A percentile compares a stretch with the other conserved stretches of the same genome.
Conservation (phyloP, 257 asterid genomes). For the Solanum paucissectum region DNA sequence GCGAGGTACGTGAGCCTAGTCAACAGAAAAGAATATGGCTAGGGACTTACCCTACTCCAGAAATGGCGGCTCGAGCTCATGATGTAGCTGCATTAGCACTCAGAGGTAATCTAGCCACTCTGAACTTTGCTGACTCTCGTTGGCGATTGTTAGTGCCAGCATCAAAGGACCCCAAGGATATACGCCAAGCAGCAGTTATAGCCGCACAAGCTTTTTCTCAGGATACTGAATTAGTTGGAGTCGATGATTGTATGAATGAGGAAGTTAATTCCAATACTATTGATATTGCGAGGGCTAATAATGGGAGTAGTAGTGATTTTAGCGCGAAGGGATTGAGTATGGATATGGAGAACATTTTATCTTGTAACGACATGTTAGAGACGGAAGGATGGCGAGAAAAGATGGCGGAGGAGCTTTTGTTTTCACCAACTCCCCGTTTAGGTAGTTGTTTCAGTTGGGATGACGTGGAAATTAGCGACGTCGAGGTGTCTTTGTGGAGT, state of each 20-base stretch:
- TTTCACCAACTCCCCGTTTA: constrained; percentile 43
- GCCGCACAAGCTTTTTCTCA: constrained; percentile 34
- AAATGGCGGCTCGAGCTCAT: constrained; percentile 72
- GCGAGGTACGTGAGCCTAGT: constrained; percentile 44
- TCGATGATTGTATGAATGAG: neutral
- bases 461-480: constrained; percentile 3
- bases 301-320: neutral
- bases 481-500: constrained; percentile 27
- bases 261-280: neutral
- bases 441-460: constrained; percentile 21
- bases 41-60: constrained; percentile 58
- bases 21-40: constrained; percentile 58
- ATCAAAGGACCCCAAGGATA: constrained; percentile 31
- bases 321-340: neutral
- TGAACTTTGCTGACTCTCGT: constrained; percentile 54
- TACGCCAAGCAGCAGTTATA: constrained; percentile 35
- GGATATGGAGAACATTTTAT: neutral
- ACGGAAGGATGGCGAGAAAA: neutral
- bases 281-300: neutral
- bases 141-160: constrained; percentile 31
- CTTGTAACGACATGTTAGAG: neutral
- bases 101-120: constrained; percentile 35
- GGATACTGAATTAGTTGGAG: neutral
- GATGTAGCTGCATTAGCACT: constrained; percentile 22
- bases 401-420: constrained; percentile 35